Evolutionary conservation across 805 yeast genomes (phyloP).

Genomic region (Ogataea naganishii): DNA sequence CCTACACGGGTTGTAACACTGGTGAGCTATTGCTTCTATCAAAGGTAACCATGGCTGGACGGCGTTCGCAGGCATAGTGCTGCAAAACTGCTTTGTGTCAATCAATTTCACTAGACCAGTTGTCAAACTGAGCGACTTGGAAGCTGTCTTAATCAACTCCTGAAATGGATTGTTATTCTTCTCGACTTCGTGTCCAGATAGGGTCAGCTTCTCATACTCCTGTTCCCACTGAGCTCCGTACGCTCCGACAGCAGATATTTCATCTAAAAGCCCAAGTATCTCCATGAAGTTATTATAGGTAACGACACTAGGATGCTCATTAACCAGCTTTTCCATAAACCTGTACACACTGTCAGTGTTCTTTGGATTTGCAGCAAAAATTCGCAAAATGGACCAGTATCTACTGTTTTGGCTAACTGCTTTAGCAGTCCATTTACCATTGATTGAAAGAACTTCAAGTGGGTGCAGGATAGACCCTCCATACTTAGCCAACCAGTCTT

Average conservation of each 20-base stretch:
- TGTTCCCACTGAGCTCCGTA: constrained; percentile 72
- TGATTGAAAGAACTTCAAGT: constrained; percentile 38
- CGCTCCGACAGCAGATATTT: constrained; percentile 74
- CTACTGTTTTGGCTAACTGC: constrained; percentile 26
- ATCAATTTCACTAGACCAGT: constrained; percentile 35
- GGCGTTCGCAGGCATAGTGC: constrained; percentile 17
- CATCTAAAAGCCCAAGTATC: constrained; percentile 65
- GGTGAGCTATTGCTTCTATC: constrained; percentile 79
- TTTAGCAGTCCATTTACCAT: constrained; percentile 32
- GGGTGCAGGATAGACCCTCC: constrained; percentile 39
- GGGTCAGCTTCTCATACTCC: constrained; percentile 37
- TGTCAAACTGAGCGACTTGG: constrained; percentile 56
- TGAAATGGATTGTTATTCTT: constrained; percentile 38
- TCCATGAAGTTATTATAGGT: constrained; percentile 49
- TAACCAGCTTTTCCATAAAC: constrained; percentile 35
- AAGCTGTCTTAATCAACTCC: constrained; percentile 48
- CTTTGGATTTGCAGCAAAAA: constrained; percentile 34
- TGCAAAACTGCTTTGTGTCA: constrained; percentile 21
- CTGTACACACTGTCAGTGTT: constrained; percentile 34
- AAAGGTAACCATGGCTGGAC: constrained; percentile 44
- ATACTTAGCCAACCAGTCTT: constrained; percentile 34
- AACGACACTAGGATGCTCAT: constrained; percentile 25
- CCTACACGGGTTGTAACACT: constrained; percentile 81
- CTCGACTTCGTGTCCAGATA: constrained; percentile 34
- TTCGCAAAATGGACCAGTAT: constrained; percentile 41